Base-by-base conservation (phyloP, 345 rosid genomes). In the Aquilaria sinensis region DNA sequence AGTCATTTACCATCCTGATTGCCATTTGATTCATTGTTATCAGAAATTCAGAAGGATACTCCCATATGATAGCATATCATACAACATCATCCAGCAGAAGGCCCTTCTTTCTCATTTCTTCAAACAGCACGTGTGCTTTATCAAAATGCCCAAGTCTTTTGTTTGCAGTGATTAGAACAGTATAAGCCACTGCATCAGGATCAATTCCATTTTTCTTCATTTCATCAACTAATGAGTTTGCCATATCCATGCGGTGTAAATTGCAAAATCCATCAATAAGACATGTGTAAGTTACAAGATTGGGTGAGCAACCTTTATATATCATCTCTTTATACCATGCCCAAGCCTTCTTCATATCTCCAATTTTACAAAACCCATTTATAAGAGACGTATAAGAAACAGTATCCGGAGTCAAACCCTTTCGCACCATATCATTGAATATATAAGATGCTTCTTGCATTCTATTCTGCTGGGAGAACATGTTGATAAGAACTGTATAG, bases 231-330 rank as follows among this genome's bases (percentile, higher is more conserved):
- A 78, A 60, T 37, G n/a, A 58, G 56, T 52, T 48, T 8, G 70
- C 85, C 75, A 64, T 61, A 75, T 85, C 90, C 79, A 78, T 55
- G 55, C 75, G 77, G 10, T 58, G 46, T 61, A 64, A 32, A 67
- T 76, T 77, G 63, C 58, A 80, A 65, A 68, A 78, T 23, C 85
- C 87, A 70, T 73, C 73, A 58, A 82, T 75, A 56, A 85, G 64
- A 63, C 82, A 72, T 45, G 83, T 82, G 61, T 76, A 85, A 53
- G 85, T 80, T 45, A 66, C 70, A 58, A 78, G 75, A 58, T 70
- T 82, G 47, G 84, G 81, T 45, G 46, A 16, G 51, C 61, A 67
- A 31, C 75, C 79, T 64, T 31, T 59, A 15, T 5, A 43, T 51
- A 30, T 52, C 83, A 80, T 82, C 51, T 74, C 62, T 12, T 37